Percentiles rank a stretch among this genome's conserved stretches.
phyloP scores from a whole-genome alignment of 2,329 filamentous ascomycete genomes.

The Sporothrix mexicana region DNA sequence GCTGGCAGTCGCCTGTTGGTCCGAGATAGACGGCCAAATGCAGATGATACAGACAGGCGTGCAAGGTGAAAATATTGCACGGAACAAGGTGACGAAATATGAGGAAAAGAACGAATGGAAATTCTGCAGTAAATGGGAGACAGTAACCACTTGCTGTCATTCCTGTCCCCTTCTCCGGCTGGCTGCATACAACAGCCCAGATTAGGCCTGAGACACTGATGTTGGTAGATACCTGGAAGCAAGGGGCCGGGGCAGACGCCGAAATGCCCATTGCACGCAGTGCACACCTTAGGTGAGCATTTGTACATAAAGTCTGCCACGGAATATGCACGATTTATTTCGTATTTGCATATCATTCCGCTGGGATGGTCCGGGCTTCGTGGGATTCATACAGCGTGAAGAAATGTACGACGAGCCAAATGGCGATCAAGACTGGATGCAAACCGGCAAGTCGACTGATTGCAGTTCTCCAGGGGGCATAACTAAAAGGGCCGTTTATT shows the following conservation, averaged over 20 bases:
- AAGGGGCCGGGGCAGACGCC: neutral
- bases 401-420: too few relatives aligned
- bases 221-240: neutral
- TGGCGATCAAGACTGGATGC: too few relatives aligned
- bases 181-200: neutral
- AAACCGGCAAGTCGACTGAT: too few relatives aligned
- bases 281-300: neutral
- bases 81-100: too few relatives aligned
- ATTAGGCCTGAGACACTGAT: neutral
- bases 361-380: neutral
- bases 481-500: too few relatives aligned
- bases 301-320: neutral
- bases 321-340: too few relatives aligned
- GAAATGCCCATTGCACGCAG: too few relatives aligned
- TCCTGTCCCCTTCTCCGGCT: slow-evolving; percentile 4
- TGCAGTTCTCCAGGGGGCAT: too few relatives aligned
- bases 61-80: neutral
- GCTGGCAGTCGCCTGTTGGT: neutral
- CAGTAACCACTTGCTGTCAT: neutral
- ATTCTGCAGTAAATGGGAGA: too few relatives aligned
- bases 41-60: neutral
- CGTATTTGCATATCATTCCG: too few relatives aligned
- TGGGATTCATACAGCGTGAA: slow-evolving; percentile 4
- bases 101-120: too few relatives aligned
- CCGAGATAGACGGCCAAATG: neutral